Base-by-base conservation (phyloP, 805 yeast species). In the Teunomyces pallodes region DNA sequence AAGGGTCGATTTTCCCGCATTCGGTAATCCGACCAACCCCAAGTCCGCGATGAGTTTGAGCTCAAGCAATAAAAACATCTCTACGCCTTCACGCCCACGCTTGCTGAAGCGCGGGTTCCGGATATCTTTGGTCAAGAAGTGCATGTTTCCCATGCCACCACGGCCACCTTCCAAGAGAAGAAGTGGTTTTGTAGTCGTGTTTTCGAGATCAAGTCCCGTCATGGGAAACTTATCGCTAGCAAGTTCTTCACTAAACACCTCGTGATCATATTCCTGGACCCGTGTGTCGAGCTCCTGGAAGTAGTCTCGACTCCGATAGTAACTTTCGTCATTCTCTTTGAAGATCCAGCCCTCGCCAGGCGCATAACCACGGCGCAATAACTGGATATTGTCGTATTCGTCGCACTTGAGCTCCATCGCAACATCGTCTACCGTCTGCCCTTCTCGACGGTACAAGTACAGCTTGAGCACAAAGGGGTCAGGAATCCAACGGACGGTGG, bases 131-230 rank as follows among this genome's bases (percentile, higher is more conserved):
- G 97, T 90, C 43, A 88, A 73, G 61, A 94, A 94, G 64, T 92
- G 96, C 94, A 90, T 90, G 65, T 94, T 94, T 1, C 99, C 99
- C 72, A 92, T 75, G 0, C 99, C 99, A 16, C 98, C 98, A 53
- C 76, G 75, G 8, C 99, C 99, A 38, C 99, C 99, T 56, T 78
- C 79, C 41, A 91, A 59, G 14, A 94, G 57, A 45, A 87, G 68
- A 3, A 85, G 64, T 1, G 98, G 97, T 40, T 76, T 79, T 20
- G 24, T 20, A 13, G 12, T 24, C 35, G 32, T 10, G 52, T 74
- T 65, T 49, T 76, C 67, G 41, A 89, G 68, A 65, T 94, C 99
- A 24, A 89, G 61, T 0, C 98, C 98, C n/a, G 76, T 72, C 3
- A 87, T 49, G 0, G 98, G 98, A 57, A 91, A 84, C 42, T 77